Base-by-base conservation (phyloP, 2,329 filamentous ascomycete genomes). In the Aspergillus puulaauensis region DNA sequence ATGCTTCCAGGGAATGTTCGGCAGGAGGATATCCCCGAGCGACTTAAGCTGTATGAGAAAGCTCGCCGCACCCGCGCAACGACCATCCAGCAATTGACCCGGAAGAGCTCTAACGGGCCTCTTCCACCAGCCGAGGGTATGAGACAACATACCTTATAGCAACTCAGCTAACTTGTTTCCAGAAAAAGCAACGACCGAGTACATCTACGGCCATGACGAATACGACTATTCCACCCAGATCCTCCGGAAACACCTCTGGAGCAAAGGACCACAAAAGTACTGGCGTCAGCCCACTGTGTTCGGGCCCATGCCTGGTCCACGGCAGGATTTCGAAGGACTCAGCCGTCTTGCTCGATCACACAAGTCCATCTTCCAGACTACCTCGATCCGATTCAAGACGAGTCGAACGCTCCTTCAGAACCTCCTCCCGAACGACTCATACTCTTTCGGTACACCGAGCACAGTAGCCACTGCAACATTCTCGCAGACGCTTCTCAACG, bases 161-260 rank as follows among this genome's bases (percentile, higher is more conserved):
- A 15, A n/a, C 15, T 7, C 17, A 5, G 31, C 51, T 57, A 14
- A 60, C 47, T 3, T 12, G 3, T 31, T 31, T 11, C 6, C 52
- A 64, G 61, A 56, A 40, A 58, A 57, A 53, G 45, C 45, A 11
- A 62, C 63, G 7, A 56, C 54, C 0, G 69, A 73, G 33, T 82
- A 83, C 67, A 85, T 82, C 63, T 85, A 83, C 61, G 80, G 81
- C 6, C 81, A 85, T 64, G 84, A 87, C 59, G 85, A 86, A 63
- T 82, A 78, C 66, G 79, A 87, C 66, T 71, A 82, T 63, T 80
- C 84, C 0, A 76, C 72, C 1, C 79, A 83, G 45, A 65, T 75
- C 27, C 76, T 86, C 37, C 79, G 79, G 4, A 74, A 80, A 52
- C 57, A 68, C 21, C 58, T 66, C 19, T 83, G 80, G 76, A 71